Conservation (phyloP, 169 alveolate genomes). For the Cryptosporidium canis region DNA sequence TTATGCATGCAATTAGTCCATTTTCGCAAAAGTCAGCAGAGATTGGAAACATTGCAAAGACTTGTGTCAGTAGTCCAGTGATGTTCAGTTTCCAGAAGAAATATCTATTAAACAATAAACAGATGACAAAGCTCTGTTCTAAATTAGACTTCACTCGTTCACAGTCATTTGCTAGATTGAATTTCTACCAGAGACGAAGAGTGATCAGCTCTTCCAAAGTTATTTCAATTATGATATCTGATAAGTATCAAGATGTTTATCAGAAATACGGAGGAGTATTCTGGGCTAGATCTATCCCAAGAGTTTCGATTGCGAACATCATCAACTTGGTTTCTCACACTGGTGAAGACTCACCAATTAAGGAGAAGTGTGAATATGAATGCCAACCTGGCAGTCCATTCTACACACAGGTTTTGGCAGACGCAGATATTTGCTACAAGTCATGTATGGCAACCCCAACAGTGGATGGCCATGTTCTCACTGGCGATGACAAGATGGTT, state of each 20-base stretch:
- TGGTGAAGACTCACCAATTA: not conserved
- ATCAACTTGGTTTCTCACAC: constrained; percentile 65
- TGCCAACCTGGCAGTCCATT: constrained; percentile 45
- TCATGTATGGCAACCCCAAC: constrained; percentile 21
- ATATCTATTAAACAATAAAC: constrained; percentile 3
- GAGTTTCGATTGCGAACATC: constrained; percentile 41
- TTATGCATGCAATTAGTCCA: constrained; percentile 32
- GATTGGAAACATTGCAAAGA: constrained; percentile 23
- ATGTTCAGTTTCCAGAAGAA: constrained; percentile 50
- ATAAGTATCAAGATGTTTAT: constrained; percentile 41
- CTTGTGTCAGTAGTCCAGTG: constrained; percentile 22
- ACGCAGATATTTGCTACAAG: constrained; percentile 14
- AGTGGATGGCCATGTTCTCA: not conserved
- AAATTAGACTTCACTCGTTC: constrained; percentile 62
- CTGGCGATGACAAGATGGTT: not conserved
- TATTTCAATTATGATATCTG: constrained; percentile 22
- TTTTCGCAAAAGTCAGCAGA: not conserved
- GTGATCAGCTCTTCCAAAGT: constrained; percentile 30
- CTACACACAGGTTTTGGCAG: constrained; percentile 4
- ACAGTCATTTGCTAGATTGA: constrained; percentile 53
- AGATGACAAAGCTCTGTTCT: constrained; percentile 58
- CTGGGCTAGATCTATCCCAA: constrained; percentile 70
- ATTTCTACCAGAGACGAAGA: constrained; percentile 8
- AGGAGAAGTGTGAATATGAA: constrained; percentile 41
- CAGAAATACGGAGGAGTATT: constrained; percentile 17